A percentile compares a stretch with the other conserved stretches of the same genome.
These are phyloP conservation scores for Lyophyllum decastes DNA, from an alignment of 768 basidiomycete genomes.

Conservation along the genomic window DNA sequence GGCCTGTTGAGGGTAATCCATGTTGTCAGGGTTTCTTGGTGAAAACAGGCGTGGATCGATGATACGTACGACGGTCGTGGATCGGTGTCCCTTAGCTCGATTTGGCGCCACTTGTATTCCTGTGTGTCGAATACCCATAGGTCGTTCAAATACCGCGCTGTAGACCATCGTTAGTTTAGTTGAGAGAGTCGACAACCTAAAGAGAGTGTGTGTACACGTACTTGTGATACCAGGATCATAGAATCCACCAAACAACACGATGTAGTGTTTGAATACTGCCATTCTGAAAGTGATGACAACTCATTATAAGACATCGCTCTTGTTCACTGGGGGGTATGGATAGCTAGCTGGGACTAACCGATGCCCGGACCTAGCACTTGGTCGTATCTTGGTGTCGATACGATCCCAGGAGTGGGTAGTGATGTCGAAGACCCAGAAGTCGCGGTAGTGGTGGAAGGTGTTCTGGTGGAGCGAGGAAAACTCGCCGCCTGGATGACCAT, in stretches of 20 bases:
- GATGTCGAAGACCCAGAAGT: constrained; percentile 89
- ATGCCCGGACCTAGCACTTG: constrained; percentile 82
- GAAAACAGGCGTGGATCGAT: neutral
- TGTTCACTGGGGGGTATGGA: neutral
- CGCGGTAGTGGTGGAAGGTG: constrained; percentile 85
- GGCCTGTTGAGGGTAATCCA: constrained; percentile 43
- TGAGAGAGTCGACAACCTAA: neutral
- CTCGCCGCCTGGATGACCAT: constrained; percentile 62
- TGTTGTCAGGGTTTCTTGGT: neutral
- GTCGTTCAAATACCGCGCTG: constrained; percentile 82
- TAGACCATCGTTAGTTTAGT: neutral
- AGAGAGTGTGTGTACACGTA: constrained; percentile 29
- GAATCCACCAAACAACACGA: constrained; percentile 89
- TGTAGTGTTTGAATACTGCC: constrained; percentile 87
- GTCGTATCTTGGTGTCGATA: constrained; percentile 82
- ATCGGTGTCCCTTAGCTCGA: constrained; percentile 74
- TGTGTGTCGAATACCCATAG: constrained; percentile 86
- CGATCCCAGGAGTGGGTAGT: constrained; percentile 81
- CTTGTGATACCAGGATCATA: constrained; percentile 85
- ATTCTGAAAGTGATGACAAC: constrained; percentile 46
- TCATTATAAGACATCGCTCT: neutral
- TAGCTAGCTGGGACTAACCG: constrained; percentile 43
- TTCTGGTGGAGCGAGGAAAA: constrained; percentile 84
- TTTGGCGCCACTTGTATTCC: constrained; percentile 82
- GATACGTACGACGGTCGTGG: constrained; percentile 66